Evolutionary conservation across 208 protist genomes (phyloP).

Genomic region (Trichomonas gallinae): DNA sequence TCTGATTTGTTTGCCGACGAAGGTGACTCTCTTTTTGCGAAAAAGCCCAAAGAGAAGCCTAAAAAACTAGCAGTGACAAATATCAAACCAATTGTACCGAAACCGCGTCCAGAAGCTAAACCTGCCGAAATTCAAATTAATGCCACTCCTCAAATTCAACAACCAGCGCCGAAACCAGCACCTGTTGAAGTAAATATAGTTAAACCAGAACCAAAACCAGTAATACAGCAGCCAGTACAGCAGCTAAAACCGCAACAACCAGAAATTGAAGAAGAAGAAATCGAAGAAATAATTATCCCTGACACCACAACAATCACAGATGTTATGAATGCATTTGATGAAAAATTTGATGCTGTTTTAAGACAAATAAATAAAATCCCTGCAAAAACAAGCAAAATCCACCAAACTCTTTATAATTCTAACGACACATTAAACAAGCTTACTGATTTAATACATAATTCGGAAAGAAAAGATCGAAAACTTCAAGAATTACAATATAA

Average conservation of each 20-base stretch:
- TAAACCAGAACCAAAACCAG: neutral
- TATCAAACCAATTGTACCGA: too few relatives aligned
- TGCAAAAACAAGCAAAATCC: neutral
- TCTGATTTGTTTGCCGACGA: neutral
- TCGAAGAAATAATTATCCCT: neutral
- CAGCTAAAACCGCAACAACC: neutral
- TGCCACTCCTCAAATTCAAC: too few relatives aligned
- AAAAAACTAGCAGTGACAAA: too few relatives aligned
- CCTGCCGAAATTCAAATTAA: too few relatives aligned
- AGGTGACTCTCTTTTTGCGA: neutral
- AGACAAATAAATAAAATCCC: neutral
- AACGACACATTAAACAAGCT: neutral
- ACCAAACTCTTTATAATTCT: neutral
- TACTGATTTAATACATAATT: neutral
- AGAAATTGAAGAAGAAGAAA: neutral
- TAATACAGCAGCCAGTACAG: neutral
- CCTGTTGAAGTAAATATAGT: too few relatives aligned
- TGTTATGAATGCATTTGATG: neutral
- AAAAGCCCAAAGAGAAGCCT: too few relatives aligned
- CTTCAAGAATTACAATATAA: neutral
- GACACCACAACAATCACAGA: neutral
- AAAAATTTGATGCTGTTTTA: neutral
- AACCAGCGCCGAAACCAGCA: too few relatives aligned
- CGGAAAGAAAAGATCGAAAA: neutral
- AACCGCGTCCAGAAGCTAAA: too few relatives aligned